Conservation (phyloP, 345 rosid species). For the Turnera subulata region DNA sequence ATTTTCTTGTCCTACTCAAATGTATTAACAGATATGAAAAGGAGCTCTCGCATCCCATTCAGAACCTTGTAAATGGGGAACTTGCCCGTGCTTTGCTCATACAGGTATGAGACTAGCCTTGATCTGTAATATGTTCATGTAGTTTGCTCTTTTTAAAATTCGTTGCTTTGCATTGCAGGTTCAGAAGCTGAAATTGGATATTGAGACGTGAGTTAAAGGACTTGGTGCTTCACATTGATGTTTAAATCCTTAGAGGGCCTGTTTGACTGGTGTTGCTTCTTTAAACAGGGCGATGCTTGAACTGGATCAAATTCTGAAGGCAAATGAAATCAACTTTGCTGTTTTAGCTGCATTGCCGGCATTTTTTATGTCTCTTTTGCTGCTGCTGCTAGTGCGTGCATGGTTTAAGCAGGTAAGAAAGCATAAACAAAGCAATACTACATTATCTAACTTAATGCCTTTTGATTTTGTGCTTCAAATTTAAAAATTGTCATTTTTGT, state of each 20-base stretch:
- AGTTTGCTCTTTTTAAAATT: constrained; percentile 12
- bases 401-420: constrained; percentile 67
- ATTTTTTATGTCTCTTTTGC: constrained; percentile 60
- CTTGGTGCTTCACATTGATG: constrained; percentile 14
- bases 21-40: constrained; percentile 59
- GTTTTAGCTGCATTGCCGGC: constrained; percentile 96
- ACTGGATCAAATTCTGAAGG: constrained; percentile 89
- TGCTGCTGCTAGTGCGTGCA: constrained; percentile 59
- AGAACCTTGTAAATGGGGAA: constrained; percentile 85
- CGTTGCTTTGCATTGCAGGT: constrained; percentile 54
- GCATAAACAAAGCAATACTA: neutral
- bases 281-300: constrained; percentile 91
- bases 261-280: constrained; percentile 18
- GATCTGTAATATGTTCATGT: constrained; percentile 12
- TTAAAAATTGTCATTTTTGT: no score
- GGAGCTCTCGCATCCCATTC: constrained; percentile 80
- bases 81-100: constrained; percentile 95
- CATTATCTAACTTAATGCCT: no score
- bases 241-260: neutral
- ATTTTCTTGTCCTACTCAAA: no score
- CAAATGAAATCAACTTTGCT: constrained; percentile 96
- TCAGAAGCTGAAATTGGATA: constrained; percentile 90
- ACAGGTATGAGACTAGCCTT: constrained; percentile 49
- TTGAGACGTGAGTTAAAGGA: constrained; percentile 72
- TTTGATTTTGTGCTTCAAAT: no score